These are phyloP conservation scores for Dysphania ambrosioides DNA, from an alignment of 148 eudicot species.

Conservation along the genomic window DNA sequence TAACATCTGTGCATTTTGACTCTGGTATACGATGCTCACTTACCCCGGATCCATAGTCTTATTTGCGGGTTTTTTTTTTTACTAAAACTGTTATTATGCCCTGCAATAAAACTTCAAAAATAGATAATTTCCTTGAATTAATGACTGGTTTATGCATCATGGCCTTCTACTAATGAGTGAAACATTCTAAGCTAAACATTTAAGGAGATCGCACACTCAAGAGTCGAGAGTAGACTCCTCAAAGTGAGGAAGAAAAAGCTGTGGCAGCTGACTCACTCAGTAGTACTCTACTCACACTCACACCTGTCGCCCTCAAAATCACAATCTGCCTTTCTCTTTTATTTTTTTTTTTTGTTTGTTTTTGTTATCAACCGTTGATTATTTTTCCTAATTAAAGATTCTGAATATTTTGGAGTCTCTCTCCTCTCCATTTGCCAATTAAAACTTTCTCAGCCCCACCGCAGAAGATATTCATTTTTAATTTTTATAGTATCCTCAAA, in stretches of 20 bases:
- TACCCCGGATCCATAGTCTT: too few species aligned
- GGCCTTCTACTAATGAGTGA: too few species aligned
- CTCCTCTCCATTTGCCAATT: constrained; percentile 2
- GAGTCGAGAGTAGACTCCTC: neutral
- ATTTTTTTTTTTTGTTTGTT: neutral
- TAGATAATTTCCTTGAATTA: too few species aligned
- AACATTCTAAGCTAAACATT: neutral
- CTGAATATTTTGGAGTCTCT: neutral
- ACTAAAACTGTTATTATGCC: too few species aligned
- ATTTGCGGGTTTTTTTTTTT: too few species aligned
- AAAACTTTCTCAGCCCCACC: constrained; percentile 1
- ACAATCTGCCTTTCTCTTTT: neutral
- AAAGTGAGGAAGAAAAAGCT: neutral
- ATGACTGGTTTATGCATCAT: too few species aligned
- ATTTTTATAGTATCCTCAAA: neutral
- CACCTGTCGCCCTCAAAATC: neutral
- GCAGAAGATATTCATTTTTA: neutral
- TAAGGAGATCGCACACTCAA: too few species aligned
- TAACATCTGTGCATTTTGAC: too few species aligned
- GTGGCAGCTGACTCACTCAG: neutral
- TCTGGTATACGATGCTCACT: too few species aligned
- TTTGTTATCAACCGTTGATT: neutral
- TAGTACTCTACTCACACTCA: too few species aligned
- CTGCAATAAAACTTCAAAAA: too few species aligned
- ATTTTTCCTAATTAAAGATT: neutral